Conservation (phyloP, 371 early-diverging fungal species). For the Blakeslea trispora region DNA sequence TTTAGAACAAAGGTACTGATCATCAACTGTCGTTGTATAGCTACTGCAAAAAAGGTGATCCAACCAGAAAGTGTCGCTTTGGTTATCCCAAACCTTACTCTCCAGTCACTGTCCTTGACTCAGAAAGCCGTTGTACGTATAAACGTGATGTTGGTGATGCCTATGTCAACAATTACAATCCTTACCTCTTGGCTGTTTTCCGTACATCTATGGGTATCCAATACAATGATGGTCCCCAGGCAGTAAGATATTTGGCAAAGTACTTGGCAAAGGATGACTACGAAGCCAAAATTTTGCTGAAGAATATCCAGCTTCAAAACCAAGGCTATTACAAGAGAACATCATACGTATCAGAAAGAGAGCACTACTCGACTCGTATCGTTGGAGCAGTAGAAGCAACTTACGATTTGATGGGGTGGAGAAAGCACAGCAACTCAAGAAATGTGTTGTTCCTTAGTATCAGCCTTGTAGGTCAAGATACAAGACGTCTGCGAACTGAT, state of each 20-base stretch:
- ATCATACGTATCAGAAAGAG: not conserved
- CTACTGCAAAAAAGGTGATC: conserved; percentile 1
- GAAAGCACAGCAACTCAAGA: not conserved
- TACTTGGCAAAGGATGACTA: conserved; percentile 11
- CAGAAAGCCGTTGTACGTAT: not conserved
- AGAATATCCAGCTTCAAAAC: not conserved
- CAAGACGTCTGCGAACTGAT: not conserved
- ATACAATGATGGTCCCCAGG: not conserved
- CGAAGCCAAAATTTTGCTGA: not conserved
- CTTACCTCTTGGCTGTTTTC: conserved; percentile 6
- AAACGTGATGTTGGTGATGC: not conserved
- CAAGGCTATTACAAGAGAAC: conserved; percentile 1
- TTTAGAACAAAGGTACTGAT: too few relatives aligned
- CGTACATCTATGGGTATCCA: conserved; percentile 14
- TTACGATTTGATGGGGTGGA: conserved; percentile 4
- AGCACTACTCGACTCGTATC: conserved; percentile 3
- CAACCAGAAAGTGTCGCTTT: not conserved
- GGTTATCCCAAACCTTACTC: not conserved
- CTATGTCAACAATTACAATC: conserved; percentile 6
- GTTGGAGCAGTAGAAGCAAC: conserved; percentile 8
- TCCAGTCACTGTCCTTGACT: too few relatives aligned
- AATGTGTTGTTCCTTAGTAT: conserved; percentile 1
- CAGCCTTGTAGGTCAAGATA: not conserved
- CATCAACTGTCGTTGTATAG: conserved; percentile 1
- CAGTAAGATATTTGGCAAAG: conserved; percentile 9